Percentiles rank a stretch among this genome's conserved stretches.
These are phyloP conservation scores for Colletotrichum godetiae DNA, from an alignment of 2,329 filamentous ascomycete genomes.

Conservation along the genomic window DNA sequence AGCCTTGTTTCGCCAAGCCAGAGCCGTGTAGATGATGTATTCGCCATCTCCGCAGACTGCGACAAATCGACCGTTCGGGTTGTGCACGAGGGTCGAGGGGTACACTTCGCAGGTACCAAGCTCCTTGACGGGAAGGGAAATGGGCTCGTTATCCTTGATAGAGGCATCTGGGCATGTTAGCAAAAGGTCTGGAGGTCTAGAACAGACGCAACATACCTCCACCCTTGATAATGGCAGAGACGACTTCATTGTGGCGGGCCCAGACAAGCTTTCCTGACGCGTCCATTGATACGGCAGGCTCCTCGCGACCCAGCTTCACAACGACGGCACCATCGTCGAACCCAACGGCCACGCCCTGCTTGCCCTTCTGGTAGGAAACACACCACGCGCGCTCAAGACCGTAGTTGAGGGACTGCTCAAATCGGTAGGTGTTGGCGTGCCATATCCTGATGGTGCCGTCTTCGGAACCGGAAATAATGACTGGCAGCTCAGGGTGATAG, in stretches of 20 bases:
- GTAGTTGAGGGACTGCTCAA: constrained; percentile 97
- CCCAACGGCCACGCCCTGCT: constrained; percentile 93
- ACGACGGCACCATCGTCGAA: constrained; percentile 99
- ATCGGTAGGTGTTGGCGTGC: constrained; percentile 96
- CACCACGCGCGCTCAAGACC: constrained; percentile 97
- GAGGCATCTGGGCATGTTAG: constrained; percentile 69
- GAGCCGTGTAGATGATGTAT: constrained; percentile 98
- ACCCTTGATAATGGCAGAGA: constrained; percentile 94
- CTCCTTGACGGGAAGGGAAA: constrained; percentile 91
- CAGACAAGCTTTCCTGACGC: constrained; percentile 94
- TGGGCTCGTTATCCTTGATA: constrained; percentile 88
- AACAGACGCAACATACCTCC: constrained; percentile 62
- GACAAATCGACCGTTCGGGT: constrained; percentile 93
- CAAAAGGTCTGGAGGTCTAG: not conserved
- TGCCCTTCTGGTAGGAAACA: constrained; percentile 93
- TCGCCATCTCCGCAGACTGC: constrained; percentile 90
- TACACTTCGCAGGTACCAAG: constrained; percentile 97
- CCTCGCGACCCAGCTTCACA: constrained; percentile 96
- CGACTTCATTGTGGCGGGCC: constrained; percentile 94
- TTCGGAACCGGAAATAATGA: constrained; percentile 98
- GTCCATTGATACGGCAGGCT: constrained; percentile 98
- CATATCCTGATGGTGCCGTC: constrained; percentile 98
- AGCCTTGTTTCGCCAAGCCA: constrained; percentile 97
- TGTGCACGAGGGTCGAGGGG: constrained; percentile 92
- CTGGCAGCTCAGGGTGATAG: constrained; percentile 95